Evolutionary conservation across 495 filamentous ascomycete species (phyloP).

Genomic region (Penicillium robsamsonii): DNA sequence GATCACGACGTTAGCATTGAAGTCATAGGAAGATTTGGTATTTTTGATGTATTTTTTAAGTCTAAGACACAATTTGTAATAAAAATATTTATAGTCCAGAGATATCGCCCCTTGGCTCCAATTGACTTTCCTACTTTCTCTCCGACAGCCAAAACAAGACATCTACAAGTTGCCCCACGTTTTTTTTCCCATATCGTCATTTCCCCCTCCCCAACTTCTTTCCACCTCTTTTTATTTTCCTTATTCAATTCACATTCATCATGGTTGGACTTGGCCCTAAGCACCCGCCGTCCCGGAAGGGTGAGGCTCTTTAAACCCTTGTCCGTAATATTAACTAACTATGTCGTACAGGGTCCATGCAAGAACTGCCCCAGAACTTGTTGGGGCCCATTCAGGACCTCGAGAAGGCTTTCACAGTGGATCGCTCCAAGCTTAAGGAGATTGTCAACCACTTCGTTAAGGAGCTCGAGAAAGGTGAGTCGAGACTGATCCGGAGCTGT

Average conservation of each 20-base stretch:
- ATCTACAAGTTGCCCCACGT: constrained; percentile 28
- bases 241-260: constrained; percentile 33
- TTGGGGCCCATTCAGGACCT: constrained; percentile 78
- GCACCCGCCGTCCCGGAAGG: constrained; percentile 72
- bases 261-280: constrained; percentile 78
- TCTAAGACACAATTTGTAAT: not conserved
- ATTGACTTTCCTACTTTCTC: constrained; percentile 6
- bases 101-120: not conserved
- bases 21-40: too few relatives aligned
- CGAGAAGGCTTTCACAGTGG: constrained; percentile 82
- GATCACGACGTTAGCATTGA: not conserved
- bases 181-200: constrained; percentile 22
- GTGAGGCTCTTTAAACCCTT: constrained; percentile 47
- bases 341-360: constrained; percentile 63
- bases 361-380: constrained; percentile 81
- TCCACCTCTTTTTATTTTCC: constrained; percentile 5
- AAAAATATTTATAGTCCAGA: not conserved
- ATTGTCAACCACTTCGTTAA: constrained; percentile 85
- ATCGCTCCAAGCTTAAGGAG: constrained; percentile 75
- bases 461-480: constrained; percentile 81
- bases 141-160: constrained; percentile 30
- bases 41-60: too few relatives aligned
- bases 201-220: constrained; percentile 6
- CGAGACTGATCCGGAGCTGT: not conserved
- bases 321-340: constrained; percentile 23